Evolutionary conservation across 192 early-diverging fungal species (phyloP).

Genomic region (Backusella liffmaniae): DNA sequence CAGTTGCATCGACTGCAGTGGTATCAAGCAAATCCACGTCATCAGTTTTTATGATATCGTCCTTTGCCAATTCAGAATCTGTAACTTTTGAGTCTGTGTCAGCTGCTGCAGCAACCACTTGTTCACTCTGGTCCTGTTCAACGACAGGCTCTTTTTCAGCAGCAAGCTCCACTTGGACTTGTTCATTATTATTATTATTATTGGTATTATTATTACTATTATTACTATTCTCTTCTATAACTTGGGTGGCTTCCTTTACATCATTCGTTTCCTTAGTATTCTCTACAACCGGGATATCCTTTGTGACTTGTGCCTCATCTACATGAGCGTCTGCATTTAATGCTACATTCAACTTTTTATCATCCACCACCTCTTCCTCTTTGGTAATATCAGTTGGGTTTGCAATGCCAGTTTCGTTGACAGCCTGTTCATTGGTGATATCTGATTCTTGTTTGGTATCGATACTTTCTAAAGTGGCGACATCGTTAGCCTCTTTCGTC

Average conservation of each 20-base stretch:
- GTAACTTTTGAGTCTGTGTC: neutral
- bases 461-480: neutral
- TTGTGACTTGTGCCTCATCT: neutral
- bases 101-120: neutral
- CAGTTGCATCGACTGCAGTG: neutral
- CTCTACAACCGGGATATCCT: neutral
- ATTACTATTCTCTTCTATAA: neutral
- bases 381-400: neutral
- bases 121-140: neutral
- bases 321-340: neutral
- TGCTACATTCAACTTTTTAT: neutral
- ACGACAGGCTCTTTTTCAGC: neutral
- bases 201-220: neutral
- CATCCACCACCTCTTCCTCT: neutral
- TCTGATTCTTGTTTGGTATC: neutral
- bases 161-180: neutral
- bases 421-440: neutral
- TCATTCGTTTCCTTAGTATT: neutral
- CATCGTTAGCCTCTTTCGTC: neutral
- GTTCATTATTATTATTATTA: neutral
- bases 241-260: neutral
- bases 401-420: neutral
- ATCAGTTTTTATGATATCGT: neutral
- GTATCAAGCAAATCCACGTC: neutral
- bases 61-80: neutral